Evolutionary conservation across 768 basidiomycete genomes (phyloP).

Genomic region (Boletus rex-veris): DNA sequence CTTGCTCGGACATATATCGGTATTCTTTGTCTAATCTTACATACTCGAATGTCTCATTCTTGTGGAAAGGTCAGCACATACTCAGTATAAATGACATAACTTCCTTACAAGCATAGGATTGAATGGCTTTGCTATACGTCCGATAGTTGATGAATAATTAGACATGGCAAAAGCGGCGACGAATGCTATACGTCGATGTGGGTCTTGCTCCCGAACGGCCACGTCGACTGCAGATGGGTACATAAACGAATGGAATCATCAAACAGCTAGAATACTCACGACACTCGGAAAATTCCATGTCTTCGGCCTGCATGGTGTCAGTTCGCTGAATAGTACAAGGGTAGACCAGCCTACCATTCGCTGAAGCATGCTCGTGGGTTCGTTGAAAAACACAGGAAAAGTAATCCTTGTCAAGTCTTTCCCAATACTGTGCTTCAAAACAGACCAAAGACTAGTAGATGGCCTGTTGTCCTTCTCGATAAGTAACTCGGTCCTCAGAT

Average conservation of each 20-base stretch:
- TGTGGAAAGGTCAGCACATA: background rate
- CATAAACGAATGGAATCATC: conserved; percentile 4
- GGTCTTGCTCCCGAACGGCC: conserved; percentile 71
- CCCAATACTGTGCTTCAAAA: conserved; percentile 92
- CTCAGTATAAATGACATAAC: background rate
- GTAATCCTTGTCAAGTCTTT: conserved; percentile 96
- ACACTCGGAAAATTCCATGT: conserved; percentile 96
- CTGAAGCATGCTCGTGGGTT: conserved; percentile 95
- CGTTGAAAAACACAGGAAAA: conserved; percentile 92
- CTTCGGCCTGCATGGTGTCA: conserved; percentile 59
- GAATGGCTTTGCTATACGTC: conserved; percentile 95
- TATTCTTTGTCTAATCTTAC: conserved; percentile 84
- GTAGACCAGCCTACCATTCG: conserved; percentile 60
- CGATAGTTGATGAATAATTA: conserved; percentile 95
- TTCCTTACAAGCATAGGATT: conserved; percentile 85
- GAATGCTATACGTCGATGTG: conserved; percentile 80
- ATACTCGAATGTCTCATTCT: conserved; percentile 96
- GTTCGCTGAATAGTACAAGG: background rate
- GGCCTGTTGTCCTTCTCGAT: conserved; percentile 77
- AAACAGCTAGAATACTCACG: conserved; percentile 42
- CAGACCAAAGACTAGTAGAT: conserved; percentile 88
- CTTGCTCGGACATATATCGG: conserved; percentile 93
- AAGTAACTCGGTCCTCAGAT: conserved; percentile 57
- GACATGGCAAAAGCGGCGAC: conserved; percentile 98
- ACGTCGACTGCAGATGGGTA: conserved; percentile 63